A percentile compares a stretch with the other conserved stretches of the same genome.
Conservation (phyloP, 768 basidiomycete genomes). For the Pleurotus citrinopileatus region DNA sequence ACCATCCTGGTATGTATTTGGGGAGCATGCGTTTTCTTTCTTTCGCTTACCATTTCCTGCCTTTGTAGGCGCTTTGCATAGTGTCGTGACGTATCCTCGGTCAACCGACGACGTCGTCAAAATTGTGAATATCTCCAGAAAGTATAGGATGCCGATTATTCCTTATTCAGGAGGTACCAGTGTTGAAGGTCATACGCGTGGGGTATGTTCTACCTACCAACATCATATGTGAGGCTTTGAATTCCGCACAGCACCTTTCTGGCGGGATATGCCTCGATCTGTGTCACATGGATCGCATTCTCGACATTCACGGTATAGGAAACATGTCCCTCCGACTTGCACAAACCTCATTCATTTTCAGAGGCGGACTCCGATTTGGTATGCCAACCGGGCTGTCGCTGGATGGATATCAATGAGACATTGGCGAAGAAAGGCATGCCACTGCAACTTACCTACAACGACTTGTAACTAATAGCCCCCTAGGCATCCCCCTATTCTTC, state of each 20-base stretch:
- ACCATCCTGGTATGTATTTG: constrained; percentile 42
- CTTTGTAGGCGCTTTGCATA: constrained; percentile 47
- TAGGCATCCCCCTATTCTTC: constrained; percentile 79
- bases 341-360: constrained; percentile 20
- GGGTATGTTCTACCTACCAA: constrained; percentile 36
- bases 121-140: constrained; percentile 71
- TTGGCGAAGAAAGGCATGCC: constrained; percentile 57
- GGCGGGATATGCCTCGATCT: constrained; percentile 82
- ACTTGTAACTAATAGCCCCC: not conserved
- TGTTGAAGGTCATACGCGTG: constrained; percentile 72
- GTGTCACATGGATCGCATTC: constrained; percentile 72
- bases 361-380: constrained; percentile 72
- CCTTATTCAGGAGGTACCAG: constrained; percentile 81
- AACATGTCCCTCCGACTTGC: not conserved
- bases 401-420: constrained; percentile 69
- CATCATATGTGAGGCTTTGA: not conserved
- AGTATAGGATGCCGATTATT: constrained; percentile 72
- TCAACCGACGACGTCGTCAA: constrained; percentile 80
- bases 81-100: constrained; percentile 60
- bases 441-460: not conserved
- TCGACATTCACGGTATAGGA: constrained; percentile 63
- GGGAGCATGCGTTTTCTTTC: not conserved
- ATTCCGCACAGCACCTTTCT: constrained; percentile 26
- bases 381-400: constrained; percentile 69
- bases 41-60: not conserved